Percentiles rank a stretch among this genome's conserved stretches.
phyloP scores from a whole-genome alignment of 768 basidiomycete species.

The Cyclocybe cylindracea region DNA sequence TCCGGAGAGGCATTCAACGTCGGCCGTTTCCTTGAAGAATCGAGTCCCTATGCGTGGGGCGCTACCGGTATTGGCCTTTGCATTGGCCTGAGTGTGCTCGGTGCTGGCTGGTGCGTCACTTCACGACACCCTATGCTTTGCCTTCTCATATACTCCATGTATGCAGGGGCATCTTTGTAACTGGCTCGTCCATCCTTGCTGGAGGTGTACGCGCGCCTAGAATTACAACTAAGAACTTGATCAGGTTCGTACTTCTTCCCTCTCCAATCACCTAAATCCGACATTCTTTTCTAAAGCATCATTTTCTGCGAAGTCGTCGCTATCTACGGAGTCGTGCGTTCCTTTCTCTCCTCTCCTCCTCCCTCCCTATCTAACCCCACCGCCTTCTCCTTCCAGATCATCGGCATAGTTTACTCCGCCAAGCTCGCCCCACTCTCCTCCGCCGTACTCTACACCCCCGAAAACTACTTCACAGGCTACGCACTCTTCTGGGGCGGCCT shows the following conservation, averaged over 20 bases:
- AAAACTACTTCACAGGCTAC: slow-evolving; percentile 95
- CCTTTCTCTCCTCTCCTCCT: background rate
- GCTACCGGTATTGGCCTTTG: slow-evolving; percentile 89
- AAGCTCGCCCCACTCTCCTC: slow-evolving; percentile 70
- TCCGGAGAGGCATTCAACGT: slow-evolving; percentile 93
- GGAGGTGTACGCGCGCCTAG: slow-evolving; percentile 93
- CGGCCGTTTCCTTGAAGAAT: slow-evolving; percentile 91
- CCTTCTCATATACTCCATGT: background rate
- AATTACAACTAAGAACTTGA: slow-evolving; percentile 96
- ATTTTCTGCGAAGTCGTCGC: slow-evolving; percentile 99
- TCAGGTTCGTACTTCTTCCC: slow-evolving; percentile 59
- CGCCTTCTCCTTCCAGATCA: slow-evolving; percentile 56
- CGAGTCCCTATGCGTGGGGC: slow-evolving; percentile 93
- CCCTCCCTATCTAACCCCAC: slow-evolving; percentile 1
- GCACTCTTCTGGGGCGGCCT: slow-evolving; percentile 97
- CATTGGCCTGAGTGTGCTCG: slow-evolving; percentile 90
- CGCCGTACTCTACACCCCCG: slow-evolving; percentile 71
- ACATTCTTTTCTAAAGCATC: slow-evolving; percentile 56
- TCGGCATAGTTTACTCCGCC: slow-evolving; percentile 93
- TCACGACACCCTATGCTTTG: background rate
- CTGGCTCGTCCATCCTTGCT: slow-evolving; percentile 94
- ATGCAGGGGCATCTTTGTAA: slow-evolving; percentile 94
- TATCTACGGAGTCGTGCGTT: slow-evolving; percentile 91
- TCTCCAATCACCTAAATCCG: background rate
- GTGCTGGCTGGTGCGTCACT: slow-evolving; percentile 86